Evolutionary conservation across 805 yeast species (phyloP), one percentile per base, ranked within the genome.

Genomic region (Millerago galiae): DNA sequence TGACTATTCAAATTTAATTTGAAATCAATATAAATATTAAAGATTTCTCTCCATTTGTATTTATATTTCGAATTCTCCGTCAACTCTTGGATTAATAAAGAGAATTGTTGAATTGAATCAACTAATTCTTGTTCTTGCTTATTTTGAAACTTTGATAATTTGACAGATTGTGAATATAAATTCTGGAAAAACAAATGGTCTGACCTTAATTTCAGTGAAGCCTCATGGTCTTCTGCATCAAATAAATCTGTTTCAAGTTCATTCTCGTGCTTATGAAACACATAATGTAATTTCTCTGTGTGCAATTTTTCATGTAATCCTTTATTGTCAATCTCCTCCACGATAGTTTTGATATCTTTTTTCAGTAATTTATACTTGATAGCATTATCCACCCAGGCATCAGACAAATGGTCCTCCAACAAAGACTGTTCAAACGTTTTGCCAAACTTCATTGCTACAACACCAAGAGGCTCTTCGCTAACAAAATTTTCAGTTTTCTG

Each of bases 291-390:
- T 13, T 48, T 40, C 15, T 46, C 27, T 3, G 41, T 26, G 3
- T 44, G 42, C 2, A 58, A 68, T 24, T 76, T 71, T 44, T 68
- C 70, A 33, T 73, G 70, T 18, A 83, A 59, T 0, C 90, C 90
- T 28, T 79, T 56, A n/a, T 60, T 58, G 35, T 71, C 68, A 34
- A 84, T 68, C 60, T 83, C 91, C 27, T 67, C 62, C 13, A 82
- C 89, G 13, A 83, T 84, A 45, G 67, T 69, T 45, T 74, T 74
- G 45, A 83, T 81, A 44, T 78, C 70, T 55, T 83, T 84, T 56
- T 83, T 83, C 44, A 83, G 59, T 3, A 77, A 72, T 57, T 83
- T 83, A 58, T 83, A 83, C 50, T 82, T 85, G 36, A 83, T 82
- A 12, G 89, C 85, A 7, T 76, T 72, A 25, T 68, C 72, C 0